These are phyloP conservation scores for Bonnemaisonia californica DNA, from an alignment of 31 red algal genomes.

Conservation along the genomic window DNA sequence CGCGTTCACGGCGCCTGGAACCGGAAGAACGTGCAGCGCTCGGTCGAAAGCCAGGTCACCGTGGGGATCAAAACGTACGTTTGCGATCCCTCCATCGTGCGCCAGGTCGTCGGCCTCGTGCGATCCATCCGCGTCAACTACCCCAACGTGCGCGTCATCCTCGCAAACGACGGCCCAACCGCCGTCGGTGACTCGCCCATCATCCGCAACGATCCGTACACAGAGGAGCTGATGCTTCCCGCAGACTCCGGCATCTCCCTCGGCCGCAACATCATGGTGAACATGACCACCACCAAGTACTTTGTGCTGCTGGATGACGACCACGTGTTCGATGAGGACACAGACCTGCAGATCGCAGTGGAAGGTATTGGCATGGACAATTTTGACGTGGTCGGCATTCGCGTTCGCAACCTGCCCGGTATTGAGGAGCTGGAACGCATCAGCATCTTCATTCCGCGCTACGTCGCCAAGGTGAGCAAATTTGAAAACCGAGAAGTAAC, in stretches of 20 bases:
- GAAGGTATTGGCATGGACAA: constrained; percentile 42
- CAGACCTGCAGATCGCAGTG: constrained; percentile 51
- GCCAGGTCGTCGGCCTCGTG: constrained; percentile 54
- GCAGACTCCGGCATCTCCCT: constrained; percentile 70
- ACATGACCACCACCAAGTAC: constrained; percentile 66
- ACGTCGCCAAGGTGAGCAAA: constrained; percentile 58
- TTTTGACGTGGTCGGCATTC: constrained; percentile 67
- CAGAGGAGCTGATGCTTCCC: constrained; percentile 55
- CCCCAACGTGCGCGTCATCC: constrained; percentile 49
- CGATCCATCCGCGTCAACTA: constrained; percentile 71
- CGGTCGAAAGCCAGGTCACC: constrained; percentile 57
- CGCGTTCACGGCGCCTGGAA: constrained; percentile 68
- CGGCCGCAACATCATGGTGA: constrained; percentile 68
- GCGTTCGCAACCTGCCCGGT: constrained; percentile 66
- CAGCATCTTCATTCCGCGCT: constrained; percentile 64
- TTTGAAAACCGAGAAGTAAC: constrained; percentile 71
- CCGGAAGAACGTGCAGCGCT: constrained; percentile 40
- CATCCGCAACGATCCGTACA: constrained; percentile 50
- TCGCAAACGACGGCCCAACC: constrained; percentile 70
- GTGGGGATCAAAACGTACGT: constrained; percentile 78
- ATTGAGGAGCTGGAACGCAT: constrained; percentile 74
- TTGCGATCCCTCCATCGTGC: constrained; percentile 58
- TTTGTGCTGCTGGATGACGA: constrained; percentile 75
- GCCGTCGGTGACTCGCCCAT: constrained; percentile 13
- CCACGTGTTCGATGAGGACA: constrained; percentile 77